Percentiles rank a stretch among this genome's conserved stretches.
Conservation (phyloP, 1,139 yeast species). For the Candida sp. region DNA sequence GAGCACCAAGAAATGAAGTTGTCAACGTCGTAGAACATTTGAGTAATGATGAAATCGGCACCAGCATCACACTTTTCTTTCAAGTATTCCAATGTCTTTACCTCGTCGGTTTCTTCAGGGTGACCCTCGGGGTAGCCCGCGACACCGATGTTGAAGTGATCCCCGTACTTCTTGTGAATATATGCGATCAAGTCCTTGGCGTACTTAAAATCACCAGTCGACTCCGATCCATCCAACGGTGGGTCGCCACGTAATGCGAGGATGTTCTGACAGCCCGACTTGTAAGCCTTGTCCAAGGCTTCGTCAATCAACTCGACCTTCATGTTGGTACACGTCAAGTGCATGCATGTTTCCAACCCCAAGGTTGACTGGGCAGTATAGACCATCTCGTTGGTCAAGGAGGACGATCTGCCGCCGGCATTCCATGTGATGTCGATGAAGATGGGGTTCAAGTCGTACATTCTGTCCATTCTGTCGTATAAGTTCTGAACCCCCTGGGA, state of each 20-base stretch:
- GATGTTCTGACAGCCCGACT: conserved; percentile 94
- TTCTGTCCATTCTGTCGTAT: conserved; percentile 97
- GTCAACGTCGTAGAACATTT: conserved; percentile 90
- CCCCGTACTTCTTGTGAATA: conserved; percentile 74
- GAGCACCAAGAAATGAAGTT: conserved; percentile 84
- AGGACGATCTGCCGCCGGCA: conserved; percentile 91
- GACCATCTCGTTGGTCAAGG: conserved; percentile 88
- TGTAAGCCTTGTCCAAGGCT: conserved; percentile 85
- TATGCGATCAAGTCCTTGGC: conserved; percentile 90
- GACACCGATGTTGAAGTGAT: conserved; percentile 86
- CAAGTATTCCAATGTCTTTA: conserved; percentile 62
- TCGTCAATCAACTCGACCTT: conserved; percentile 78
- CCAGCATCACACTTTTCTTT: conserved; percentile 94
- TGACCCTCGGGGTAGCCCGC: conserved; percentile 99
- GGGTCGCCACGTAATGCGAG: conserved; percentile 88
- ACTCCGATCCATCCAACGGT: conserved; percentile 69
- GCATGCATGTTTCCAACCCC: conserved; percentile 98
- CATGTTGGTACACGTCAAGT: conserved; percentile 97
- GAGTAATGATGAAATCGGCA: conserved; percentile 92
- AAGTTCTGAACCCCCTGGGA: conserved; percentile 96
- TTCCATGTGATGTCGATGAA: conserved; percentile 98
- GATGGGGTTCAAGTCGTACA: conserved; percentile 91
- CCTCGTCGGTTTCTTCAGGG: conserved; percentile 75
- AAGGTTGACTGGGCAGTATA: conserved; percentile 91
- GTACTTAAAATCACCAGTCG: conserved; percentile 68